Evolutionary conservation across 371 early-diverging fungal genomes (phyloP).

Genomic region (Globomyces sp.): DNA sequence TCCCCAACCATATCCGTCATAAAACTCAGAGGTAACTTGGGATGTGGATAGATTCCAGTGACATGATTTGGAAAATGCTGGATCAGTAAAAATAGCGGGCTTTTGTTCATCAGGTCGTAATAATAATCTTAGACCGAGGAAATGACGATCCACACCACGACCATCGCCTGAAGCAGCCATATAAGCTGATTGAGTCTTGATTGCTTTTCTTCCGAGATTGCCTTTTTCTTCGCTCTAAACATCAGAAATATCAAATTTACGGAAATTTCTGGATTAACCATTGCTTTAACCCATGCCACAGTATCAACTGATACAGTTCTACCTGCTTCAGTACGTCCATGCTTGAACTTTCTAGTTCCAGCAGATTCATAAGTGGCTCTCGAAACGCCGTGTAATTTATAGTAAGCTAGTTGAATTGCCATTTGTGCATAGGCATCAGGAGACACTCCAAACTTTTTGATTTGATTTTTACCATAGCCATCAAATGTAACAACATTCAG

Average conservation of each 20-base stretch:
- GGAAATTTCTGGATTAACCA: conserved; percentile 61
- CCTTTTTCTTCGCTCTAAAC: conserved; percentile 59
- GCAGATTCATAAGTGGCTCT: conserved; percentile 91
- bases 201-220: conserved; percentile 67
- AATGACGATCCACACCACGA: conserved; percentile 88
- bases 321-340: conserved; percentile 95
- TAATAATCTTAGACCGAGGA: conserved; percentile 72
- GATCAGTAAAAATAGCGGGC: conserved; percentile 84
- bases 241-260: not conserved
- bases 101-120: conserved; percentile 68
- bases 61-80: conserved; percentile 72
- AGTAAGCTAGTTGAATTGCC: conserved; percentile 94
- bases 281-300: conserved; percentile 80
- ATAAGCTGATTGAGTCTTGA: conserved; percentile 74
- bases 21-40: conserved; percentile 86
- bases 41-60: conserved; percentile 95
- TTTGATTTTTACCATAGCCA: conserved; percentile 86
- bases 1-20: conserved; percentile 95
- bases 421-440: conserved; percentile 96
- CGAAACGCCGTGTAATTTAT: conserved; percentile 76
- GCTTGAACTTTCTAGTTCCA: conserved; percentile 83
- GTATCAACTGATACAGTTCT: conserved; percentile 79
- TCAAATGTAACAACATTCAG: conserved; percentile 75
- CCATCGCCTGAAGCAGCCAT: conserved; percentile 80
- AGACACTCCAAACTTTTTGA: conserved; percentile 81